Base-by-base conservation (phyloP, 805 yeast genomes). In the Myxozyma neotropica region DNA sequence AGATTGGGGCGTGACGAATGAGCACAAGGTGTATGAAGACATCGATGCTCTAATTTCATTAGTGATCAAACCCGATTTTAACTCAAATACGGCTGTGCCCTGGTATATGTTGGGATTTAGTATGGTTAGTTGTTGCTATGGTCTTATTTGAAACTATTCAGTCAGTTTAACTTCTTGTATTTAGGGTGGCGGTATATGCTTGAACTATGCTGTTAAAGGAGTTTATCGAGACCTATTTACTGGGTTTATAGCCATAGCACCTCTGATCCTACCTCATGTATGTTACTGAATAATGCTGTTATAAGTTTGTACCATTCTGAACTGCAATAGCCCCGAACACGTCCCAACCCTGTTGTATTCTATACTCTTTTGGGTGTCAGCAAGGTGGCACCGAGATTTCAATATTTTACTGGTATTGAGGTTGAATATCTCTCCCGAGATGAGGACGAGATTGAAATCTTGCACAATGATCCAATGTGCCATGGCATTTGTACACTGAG, bases 171-270 rank as follows among this genome's bases (percentile, higher is more conserved):
- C 31, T 31, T n/a, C 17, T 44, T 27, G 6, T 12, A 4, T 38
- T 24, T n/a, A 53, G 61, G 78, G 78, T 15, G 78, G 77, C 17
- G 76, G 71, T 2, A 73, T 73, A 42, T 59, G 66, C 15, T 69
- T 75, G 47, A 75, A 69, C 54, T 75, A 75, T 58, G 72, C 70
- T 54, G 69, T 71, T 33, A 68, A 70, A 39, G 78, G 78, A 2
- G 59, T 59, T 35, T 56, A 70, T 57, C 64, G 71, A 17, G 73
- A 71, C 42, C 53, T 61, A 26, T 62, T 75, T 52, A 68, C 67
- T 21, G 75, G 74, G 7, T 75, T 64, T 58, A 58, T 75, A 29
- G 76, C 72, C 23, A 59, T 63, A 3, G 69, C 74, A 3, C 78
- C 78, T 0, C 60, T 69, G 59, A 60, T 75, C n/a, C 66, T 63